These are phyloP conservation scores for Paramecium pentaurelia DNA, from an alignment of 73 alveolate species.

Conservation along the genomic window DNA sequence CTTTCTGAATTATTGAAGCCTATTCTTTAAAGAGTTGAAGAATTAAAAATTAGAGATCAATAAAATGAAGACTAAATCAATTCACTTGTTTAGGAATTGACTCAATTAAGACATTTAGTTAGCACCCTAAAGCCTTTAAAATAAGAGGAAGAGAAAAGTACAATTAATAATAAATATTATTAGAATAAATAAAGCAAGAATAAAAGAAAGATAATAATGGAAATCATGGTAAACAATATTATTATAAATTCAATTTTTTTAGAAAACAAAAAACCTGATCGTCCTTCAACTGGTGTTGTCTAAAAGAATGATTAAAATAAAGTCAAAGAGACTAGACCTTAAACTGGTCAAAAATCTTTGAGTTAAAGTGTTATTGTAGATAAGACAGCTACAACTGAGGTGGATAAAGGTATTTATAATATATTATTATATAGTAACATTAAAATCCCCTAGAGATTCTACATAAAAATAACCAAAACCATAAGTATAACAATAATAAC, in stretches of 20 bases:
- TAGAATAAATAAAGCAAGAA: neutral
- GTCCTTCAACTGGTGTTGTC: constrained; percentile 10
- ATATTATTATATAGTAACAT: neutral
- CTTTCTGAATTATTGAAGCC: constrained; percentile 14
- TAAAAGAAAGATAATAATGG: neutral
- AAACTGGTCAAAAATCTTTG: neutral
- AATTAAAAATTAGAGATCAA: neutral
- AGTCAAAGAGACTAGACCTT: neutral
- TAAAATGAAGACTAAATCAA: neutral
- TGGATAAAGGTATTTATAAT: neutral
- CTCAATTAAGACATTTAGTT: neutral
- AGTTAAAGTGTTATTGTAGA: constrained; percentile 13
- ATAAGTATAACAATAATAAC: neutral
- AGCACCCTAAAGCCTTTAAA: neutral
- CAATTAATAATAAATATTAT: neutral
- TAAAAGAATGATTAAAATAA: neutral
- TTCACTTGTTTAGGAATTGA: neutral
- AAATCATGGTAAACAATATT: neutral
- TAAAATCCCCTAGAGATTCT: neutral
- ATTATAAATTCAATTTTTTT: neutral
- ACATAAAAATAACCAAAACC: neutral
- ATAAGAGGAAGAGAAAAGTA: neutral
- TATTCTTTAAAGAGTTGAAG: neutral
- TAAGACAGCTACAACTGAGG: neutral
- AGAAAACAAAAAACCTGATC: neutral